These are phyloP conservation scores for Agastache rugosa DNA, from an alignment of 257 asterid species.

Conservation along the genomic window DNA sequence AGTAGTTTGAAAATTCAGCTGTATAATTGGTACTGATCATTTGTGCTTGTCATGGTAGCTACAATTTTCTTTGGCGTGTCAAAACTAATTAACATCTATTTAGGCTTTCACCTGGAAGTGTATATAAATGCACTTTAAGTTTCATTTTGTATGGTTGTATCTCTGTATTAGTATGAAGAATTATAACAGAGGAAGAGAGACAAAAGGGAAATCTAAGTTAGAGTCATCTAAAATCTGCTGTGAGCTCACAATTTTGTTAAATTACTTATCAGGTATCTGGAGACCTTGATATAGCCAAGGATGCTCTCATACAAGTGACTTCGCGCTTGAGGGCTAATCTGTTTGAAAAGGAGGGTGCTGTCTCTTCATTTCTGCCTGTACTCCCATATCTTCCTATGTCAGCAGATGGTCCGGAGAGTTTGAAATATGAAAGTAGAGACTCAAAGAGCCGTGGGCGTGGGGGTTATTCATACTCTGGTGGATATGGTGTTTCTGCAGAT, in stretches of 20 bases:
- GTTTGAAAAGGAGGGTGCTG: slow-evolving; percentile 86
- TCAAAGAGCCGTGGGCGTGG: slow-evolving; percentile 74
- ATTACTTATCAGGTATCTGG: slow-evolving; percentile 73
- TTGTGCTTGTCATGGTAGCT: not conserved
- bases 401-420: slow-evolving; percentile 61
- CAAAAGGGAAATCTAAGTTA: not conserved
- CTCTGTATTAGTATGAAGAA: slow-evolving; percentile 1
- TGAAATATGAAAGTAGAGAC: slow-evolving; percentile 77
- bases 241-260: slow-evolving; percentile 1
- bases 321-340: slow-evolving; percentile 93
- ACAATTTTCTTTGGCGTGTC: not conserved
- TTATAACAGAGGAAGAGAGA: not conserved
- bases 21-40: not conserved
- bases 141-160: not conserved
- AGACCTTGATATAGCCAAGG: slow-evolving; percentile 82
- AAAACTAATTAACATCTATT: slow-evolving; percentile 1
- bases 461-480: slow-evolving; percentile 67
- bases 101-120: slow-evolving; percentile 8
- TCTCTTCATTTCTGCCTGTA: slow-evolving; percentile 73
- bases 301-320: slow-evolving; percentile 87
- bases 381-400: slow-evolving; percentile 86
- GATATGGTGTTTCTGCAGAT: slow-evolving; percentile 61
- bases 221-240: not conserved
- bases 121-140: not conserved
- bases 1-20: slow-evolving; percentile 6